These are phyloP conservation scores for Nannochloropsis granulata DNA, from an alignment of 108 stramenopile genomes.

Conservation along the genomic window DNA sequence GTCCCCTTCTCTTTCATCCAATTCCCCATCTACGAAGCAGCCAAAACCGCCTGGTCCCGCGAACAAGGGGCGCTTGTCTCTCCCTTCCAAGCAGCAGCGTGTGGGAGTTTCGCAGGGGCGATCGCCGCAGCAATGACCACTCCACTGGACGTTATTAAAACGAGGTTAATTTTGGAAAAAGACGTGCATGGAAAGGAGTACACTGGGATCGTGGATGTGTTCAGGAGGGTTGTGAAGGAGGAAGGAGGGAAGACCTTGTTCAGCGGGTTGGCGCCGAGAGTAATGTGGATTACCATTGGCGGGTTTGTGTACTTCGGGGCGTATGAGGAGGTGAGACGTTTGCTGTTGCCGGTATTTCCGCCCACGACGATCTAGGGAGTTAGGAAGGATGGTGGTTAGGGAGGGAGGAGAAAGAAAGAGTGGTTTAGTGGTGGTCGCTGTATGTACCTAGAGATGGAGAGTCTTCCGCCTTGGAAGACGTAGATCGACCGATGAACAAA, in stretches of 20 bases:
- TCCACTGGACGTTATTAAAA: slow-evolving; percentile 44
- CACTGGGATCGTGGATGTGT: slow-evolving; percentile 5
- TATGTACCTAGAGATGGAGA: too few species aligned
- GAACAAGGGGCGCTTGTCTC: background rate
- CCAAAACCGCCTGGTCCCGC: slow-evolving; percentile 12
- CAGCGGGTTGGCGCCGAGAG: slow-evolving; percentile 71
- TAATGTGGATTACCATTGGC: slow-evolving; percentile 91
- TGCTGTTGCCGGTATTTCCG: background rate
- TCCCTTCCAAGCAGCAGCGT: slow-evolving; percentile 15
- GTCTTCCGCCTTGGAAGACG: too few species aligned
- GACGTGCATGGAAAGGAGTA: slow-evolving; percentile 5
- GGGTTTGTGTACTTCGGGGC: slow-evolving; percentile 96
- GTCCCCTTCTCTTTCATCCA: slow-evolving; percentile 44
- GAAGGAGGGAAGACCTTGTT: slow-evolving; percentile 41
- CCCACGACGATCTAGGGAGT: background rate
- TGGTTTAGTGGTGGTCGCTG: too few species aligned
- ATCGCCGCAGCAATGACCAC: slow-evolving; percentile 40
- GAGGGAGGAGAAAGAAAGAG: too few species aligned
- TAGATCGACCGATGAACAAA: too few species aligned
- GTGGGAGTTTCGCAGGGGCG: slow-evolving; percentile 34
- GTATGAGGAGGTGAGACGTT: slow-evolving; percentile 46
- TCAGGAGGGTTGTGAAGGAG: slow-evolving; percentile 11
- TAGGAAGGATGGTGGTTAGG: too few species aligned
- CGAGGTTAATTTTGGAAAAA: slow-evolving; percentile 31
- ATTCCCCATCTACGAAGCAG: slow-evolving; percentile 37